Evolutionary conservation across 2,329 filamentous ascomycete species (phyloP).

Genomic region (Hypocrella siamensis): DNA sequence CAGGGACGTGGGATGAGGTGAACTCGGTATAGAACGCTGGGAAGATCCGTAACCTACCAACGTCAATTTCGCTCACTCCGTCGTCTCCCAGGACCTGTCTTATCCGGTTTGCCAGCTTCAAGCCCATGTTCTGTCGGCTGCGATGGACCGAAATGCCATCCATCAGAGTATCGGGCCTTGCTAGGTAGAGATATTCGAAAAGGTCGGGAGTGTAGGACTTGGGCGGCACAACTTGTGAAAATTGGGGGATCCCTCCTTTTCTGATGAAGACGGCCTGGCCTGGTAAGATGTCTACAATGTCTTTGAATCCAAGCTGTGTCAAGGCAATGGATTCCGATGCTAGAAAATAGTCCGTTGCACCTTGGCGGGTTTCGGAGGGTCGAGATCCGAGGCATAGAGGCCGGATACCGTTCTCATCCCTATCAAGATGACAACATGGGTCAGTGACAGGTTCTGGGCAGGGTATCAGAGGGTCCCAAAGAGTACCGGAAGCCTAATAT

Average conservation of each 20-base stretch:
- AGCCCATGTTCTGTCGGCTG: conserved; percentile 75
- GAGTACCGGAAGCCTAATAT: conserved; percentile 53
- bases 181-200: conserved; percentile 81
- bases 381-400: conserved; percentile 67
- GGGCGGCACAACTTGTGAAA: conserved; percentile 55
- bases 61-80: conserved; percentile 61
- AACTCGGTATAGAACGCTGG: too few species aligned
- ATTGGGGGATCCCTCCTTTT: conserved; percentile 60
- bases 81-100: conserved; percentile 50
- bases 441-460: neutral
- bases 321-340: conserved; percentile 80
- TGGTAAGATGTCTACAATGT: conserved; percentile 64
- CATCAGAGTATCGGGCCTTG: conserved; percentile 65
- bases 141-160: conserved; percentile 80
- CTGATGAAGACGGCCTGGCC: conserved; percentile 76
- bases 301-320: conserved; percentile 61
- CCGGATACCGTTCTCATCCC: conserved; percentile 45
- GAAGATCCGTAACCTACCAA: conserved; percentile 12
- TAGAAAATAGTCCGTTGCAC: conserved; percentile 73
- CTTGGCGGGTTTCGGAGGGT: conserved; percentile 43
- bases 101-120: conserved; percentile 62
- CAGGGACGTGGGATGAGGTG: too few species aligned
- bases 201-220: conserved; percentile 60
- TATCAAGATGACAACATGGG: neutral
- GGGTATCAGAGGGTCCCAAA: neutral